Evolutionary conservation across 2,329 filamentous ascomycete genomes (phyloP), one percentile per base, ranked within the genome.

Genomic region (Fusarium sp.): DNA sequence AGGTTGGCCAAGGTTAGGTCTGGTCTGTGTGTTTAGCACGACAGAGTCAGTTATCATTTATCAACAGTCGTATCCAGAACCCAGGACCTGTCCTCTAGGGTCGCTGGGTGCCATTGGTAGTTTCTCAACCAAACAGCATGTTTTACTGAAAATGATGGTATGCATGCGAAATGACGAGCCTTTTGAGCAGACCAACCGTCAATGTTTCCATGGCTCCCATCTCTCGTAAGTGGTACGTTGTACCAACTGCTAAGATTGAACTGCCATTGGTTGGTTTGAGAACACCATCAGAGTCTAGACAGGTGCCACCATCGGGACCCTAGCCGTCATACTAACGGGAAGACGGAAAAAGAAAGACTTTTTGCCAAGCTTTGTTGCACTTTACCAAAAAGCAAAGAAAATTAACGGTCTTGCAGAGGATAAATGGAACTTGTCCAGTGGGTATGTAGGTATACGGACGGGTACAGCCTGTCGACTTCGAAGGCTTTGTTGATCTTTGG

Each of bases 1-100:
- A 72, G 69, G 71, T 64, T 35, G 42, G 59, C 31, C 59, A 26
- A 24, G 57, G 54, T 66, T 63, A 41, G 57, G 62, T 58, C 53
- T 48, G 54, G 57, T 53, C 63, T 31, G 47, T 69, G 56, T 43
- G 55, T 46, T 37, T 38, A 38, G 41, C 41, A 47, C 38, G 52
- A 57, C 49, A 26, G 39, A 35, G 47, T 52, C 39, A 52, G 44
- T 52, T 38, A 41, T 43, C 55, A 42, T 37, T 41, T 38, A 35
- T 56, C 49, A 24, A 46, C 35, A 28, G 31, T 52, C 50, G 37
- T 54, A 43, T 28, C 16, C 53, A 48, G 48, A 23, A 42, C 23
- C 26, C 48, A 41, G 38, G 23, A 21, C 33, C 23, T 29, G 38
- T 37, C 24, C 28, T 31, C 31, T 33, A 35, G 7, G 46, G 24